phyloP scores from a whole-genome alignment of 257 asterid genomes.

The Cynanchum wilfordii region DNA sequence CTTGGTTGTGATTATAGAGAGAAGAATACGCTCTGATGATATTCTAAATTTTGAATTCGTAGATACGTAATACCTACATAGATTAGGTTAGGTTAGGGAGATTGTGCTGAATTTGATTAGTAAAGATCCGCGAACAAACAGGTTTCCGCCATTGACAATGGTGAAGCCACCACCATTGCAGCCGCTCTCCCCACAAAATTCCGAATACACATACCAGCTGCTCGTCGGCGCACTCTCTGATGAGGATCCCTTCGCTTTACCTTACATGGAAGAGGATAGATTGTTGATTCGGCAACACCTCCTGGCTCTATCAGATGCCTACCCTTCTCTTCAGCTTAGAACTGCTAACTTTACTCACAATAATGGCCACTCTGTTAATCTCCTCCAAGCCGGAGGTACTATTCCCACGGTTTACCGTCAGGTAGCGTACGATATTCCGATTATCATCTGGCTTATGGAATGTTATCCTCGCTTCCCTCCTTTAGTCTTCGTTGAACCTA shows the following conservation, averaged over 20 bases:
- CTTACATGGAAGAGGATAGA: conserved; percentile 66
- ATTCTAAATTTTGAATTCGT: too few relatives aligned
- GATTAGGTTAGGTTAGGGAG: too few relatives aligned
- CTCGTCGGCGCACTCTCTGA: conserved; percentile 70
- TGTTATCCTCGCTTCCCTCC: conserved; percentile 84
- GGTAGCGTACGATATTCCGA: conserved; percentile 85
- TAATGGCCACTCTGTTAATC: conserved; percentile 80
- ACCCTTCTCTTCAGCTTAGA: conserved; percentile 70
- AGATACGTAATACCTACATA: not conserved
- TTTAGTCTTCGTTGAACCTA: conserved; percentile 78
- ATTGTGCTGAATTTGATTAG: too few relatives aligned
- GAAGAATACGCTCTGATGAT: too few relatives aligned
- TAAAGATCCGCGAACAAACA: not conserved
- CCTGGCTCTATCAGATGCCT: conserved; percentile 46
- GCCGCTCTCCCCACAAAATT: conserved; percentile 9
- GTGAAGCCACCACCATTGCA: conserved; percentile 13
- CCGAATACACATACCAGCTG: conserved; percentile 67
- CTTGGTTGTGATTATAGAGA: too few relatives aligned
- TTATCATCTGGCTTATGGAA: conserved; percentile 82
- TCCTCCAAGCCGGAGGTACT: conserved; percentile 87
- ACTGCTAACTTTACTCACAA: conserved; percentile 83
- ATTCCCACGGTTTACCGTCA: conserved; percentile 63
- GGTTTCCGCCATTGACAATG: conserved; percentile 11
- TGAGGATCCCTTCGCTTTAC: conserved; percentile 64
- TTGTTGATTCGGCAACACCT: conserved; percentile 81